Conservation (phyloP, 1,284 basidiomycete genomes). For the Pseudozyma hubeiensis region DNA sequence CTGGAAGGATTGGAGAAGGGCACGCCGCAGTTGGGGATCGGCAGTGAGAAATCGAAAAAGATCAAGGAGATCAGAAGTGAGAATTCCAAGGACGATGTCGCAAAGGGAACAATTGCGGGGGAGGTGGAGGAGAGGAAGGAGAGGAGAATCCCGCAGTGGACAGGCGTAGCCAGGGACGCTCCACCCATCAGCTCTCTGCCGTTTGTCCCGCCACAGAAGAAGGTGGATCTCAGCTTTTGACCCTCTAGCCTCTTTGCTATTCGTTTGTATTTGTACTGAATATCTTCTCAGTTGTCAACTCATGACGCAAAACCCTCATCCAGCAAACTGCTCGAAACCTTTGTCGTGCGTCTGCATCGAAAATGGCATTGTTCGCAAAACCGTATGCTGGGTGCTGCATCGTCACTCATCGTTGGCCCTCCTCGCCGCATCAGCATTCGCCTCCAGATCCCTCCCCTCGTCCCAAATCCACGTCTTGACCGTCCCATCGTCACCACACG, state of each 20-base stretch:
- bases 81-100: slow-evolving; percentile 1
- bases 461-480: slow-evolving; percentile 70
- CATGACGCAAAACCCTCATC: too few species aligned
- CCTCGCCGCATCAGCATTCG: slow-evolving; percentile 29
- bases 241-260: neutral
- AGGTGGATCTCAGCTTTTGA: slow-evolving; percentile 33
- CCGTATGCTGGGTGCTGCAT: neutral
- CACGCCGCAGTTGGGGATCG: slow-evolving; percentile 61
- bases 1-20: slow-evolving; percentile 66
- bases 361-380: too few species aligned
- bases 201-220: slow-evolving; percentile 24
- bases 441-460: slow-evolving; percentile 41
- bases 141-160: slow-evolving; percentile 57
- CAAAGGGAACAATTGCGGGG: neutral
- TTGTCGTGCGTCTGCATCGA: too few species aligned
- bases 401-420: slow-evolving; percentile 19
- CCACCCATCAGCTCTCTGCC: slow-evolving; percentile 33
- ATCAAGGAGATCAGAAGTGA: slow-evolving; percentile 44
- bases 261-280: slow-evolving; percentile 32
- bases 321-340: too few species aligned
- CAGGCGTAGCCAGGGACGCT: slow-evolving; percentile 40
- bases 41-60: slow-evolving; percentile 54
- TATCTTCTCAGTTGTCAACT: neutral
- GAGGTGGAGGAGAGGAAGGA: slow-evolving; percentile 9
- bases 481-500: slow-evolving; percentile 71